Evolutionary conservation across 2,329 filamentous ascomycete genomes (phyloP), one percentile per base, ranked within the genome.

Genomic region (Epichloe festucae): DNA sequence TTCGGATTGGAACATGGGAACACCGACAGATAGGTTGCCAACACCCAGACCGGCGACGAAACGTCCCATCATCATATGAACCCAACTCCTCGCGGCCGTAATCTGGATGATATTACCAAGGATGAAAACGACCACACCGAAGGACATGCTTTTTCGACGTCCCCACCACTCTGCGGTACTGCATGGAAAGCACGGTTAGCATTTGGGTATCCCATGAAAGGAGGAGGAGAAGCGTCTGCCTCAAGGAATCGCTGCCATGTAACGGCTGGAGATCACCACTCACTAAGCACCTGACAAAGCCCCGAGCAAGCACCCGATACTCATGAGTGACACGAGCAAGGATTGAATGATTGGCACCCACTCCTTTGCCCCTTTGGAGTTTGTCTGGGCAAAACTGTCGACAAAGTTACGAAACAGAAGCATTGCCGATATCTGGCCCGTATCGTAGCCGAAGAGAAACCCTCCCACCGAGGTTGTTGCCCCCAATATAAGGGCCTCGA

Each of bases 1-100:
- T 61, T 85, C 82, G 41, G 77, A 77, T 65, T 85, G 81, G 65
- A 81, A 84, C 73, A 85, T 80, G 53, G 82, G 81, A 2, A 84
- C 79, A 38, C 79, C 73, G 36, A 84, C 77, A 0, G 79, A 84
- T 2, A 87, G 71, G 49, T 74, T 82, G 43, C 84, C 84, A 31
- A 87, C 76, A 44, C 83, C 82, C 3, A 87, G 70, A 60, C 84
- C 84, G 38, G 82, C 80, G 31, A 84, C 70, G 67, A 81, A 81
- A 54, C 84, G 74, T 35, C 82, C 84, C 56, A 82, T 71, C 64
- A 78, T 80, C 56, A 85, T 68, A 60, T 85, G 82, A 56, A 82
- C 75, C 83, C 83, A 87, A 41, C 67, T 70, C 21, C 69, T 58
- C 50, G 67, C 67, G 4, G 79, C 76, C 0, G 81, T 73, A 58